Conservation (phyloP, 164 flowering plant species). For the Chimonanthus salicifolius region DNA sequence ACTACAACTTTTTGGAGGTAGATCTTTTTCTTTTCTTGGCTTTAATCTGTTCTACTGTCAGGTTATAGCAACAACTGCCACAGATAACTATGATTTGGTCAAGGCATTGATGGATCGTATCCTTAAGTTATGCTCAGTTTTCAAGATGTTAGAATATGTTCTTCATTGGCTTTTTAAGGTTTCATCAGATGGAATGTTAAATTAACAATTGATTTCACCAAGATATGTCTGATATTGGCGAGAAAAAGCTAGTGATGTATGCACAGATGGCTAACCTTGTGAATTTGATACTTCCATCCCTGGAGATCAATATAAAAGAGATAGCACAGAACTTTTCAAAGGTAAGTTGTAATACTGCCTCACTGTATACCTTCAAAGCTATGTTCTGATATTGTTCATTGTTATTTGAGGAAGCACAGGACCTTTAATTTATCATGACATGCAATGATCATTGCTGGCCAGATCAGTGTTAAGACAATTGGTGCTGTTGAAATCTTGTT, state of each 20-base stretch:
- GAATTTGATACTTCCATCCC: constrained; percentile 60
- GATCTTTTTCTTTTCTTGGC: no score
- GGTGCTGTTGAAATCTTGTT: constrained; percentile 1
- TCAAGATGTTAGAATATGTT: not conserved
- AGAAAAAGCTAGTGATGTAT: constrained; percentile 72
- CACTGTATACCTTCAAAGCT: not conserved
- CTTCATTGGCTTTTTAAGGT: not conserved
- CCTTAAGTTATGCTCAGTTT: constrained; percentile 32
- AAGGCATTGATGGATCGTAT: constrained; percentile 88
- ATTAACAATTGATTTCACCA: constrained; percentile 18
- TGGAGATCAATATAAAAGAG: constrained; percentile 63
- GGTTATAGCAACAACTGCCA: constrained; percentile 52
- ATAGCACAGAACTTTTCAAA: constrained; percentile 83
- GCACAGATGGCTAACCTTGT: constrained; percentile 99
- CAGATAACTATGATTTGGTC: constrained; percentile 67
- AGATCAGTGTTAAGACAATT: not conserved
- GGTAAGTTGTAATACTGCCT: constrained; percentile 32
- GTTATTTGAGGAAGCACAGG: not conserved
- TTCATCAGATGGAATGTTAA: constrained; percentile 12
- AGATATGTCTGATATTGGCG: constrained; percentile 80
- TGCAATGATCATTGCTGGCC: not conserved
- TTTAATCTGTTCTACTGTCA: constrained; percentile 21
- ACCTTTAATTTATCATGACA: not conserved
- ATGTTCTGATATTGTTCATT: not conserved
- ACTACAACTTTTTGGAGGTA: not conserved